These are phyloP conservation scores for Penicillium sp. DNA, from an alignment of 2,329 filamentous ascomycete species.

Conservation along the genomic window DNA sequence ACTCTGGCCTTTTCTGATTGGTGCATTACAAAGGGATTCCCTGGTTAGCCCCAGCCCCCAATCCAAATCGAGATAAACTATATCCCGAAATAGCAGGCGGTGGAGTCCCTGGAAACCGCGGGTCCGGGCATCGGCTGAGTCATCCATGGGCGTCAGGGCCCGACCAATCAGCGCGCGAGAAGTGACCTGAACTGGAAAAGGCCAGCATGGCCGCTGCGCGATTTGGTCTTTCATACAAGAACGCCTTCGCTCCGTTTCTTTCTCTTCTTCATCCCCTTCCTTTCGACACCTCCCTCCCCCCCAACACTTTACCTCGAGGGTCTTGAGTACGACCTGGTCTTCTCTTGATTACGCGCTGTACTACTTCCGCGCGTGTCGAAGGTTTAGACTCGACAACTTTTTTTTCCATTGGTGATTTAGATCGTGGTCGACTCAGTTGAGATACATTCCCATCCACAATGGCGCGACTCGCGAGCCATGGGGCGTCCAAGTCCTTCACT, in stretches of 20 bases:
- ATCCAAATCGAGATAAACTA: background rate
- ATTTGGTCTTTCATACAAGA: constrained; percentile 32
- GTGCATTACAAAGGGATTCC: background rate
- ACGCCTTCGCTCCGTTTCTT: constrained; percentile 17
- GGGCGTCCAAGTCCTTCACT: constrained; percentile 63
- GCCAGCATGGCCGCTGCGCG: constrained; percentile 41
- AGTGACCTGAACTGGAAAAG: constrained; percentile 43
- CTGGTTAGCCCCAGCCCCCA: background rate
- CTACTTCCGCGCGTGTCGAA: constrained; percentile 5
- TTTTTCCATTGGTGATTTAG: constrained; percentile 6
- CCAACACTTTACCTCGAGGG: constrained; percentile 13
- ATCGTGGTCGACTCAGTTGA: background rate
- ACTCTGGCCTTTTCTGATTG: constrained; percentile 17
- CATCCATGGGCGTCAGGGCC: constrained; percentile 9
- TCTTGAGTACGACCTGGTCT: constrained; percentile 14
- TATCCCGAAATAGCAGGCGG: constrained; percentile 16
- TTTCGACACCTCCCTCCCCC: constrained; percentile 14
- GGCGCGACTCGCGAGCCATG: constrained; percentile 54
- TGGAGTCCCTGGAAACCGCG: constrained; percentile 5
- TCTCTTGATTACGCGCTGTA: constrained; percentile 14
- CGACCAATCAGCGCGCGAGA: constrained; percentile 34
- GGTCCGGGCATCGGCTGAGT: constrained; percentile 22
- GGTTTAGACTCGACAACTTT: constrained; percentile 12
- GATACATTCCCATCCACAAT: constrained; percentile 39
- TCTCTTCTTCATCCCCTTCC: constrained; percentile 20